A percentile compares a stretch with the other conserved stretches of the same genome.
These are phyloP conservation scores for Phaeotremella skinneri DNA, from an alignment of 768 basidiomycete species.

Conservation along the genomic window DNA sequence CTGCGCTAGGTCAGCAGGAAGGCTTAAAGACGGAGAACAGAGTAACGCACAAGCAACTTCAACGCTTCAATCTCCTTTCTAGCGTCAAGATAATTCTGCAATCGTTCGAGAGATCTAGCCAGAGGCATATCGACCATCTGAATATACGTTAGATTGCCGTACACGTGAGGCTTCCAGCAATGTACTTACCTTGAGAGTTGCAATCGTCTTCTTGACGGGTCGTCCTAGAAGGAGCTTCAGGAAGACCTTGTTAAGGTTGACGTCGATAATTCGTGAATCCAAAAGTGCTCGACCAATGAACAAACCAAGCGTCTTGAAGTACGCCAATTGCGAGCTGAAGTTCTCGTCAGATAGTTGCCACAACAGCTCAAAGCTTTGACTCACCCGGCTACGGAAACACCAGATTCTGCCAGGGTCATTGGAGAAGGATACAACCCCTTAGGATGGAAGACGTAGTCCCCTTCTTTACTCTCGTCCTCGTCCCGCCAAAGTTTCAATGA, in stretches of 20 bases:
- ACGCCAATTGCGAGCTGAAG: slow-evolving; percentile 73
- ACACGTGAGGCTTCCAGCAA: neutral
- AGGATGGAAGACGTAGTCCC: slow-evolving; percentile 77
- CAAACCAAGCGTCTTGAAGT: slow-evolving; percentile 87
- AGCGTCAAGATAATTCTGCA: slow-evolving; percentile 59
- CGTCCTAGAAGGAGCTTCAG: slow-evolving; percentile 84
- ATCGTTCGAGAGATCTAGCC: slow-evolving; percentile 76
- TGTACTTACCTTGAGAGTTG: slow-evolving; percentile 69
- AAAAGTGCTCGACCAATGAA: slow-evolving; percentile 96
- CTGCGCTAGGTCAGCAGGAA: slow-evolving; percentile 6
- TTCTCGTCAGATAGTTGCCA: slow-evolving; percentile 6
- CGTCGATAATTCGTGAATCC: slow-evolving; percentile 94
- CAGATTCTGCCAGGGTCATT: slow-evolving; percentile 25
- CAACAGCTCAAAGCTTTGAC: slow-evolving; percentile 7
- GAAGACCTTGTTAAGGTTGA: slow-evolving; percentile 93
- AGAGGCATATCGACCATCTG: slow-evolving; percentile 81
- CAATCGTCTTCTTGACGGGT: slow-evolving; percentile 75
- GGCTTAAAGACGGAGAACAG: neutral
- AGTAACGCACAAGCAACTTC: slow-evolving; percentile 40
- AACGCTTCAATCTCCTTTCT: slow-evolving; percentile 58
- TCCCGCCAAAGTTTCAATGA: slow-evolving; percentile 90
- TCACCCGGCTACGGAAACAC: slow-evolving; percentile 30
- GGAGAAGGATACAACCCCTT: slow-evolving; percentile 86
- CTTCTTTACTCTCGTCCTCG: slow-evolving; percentile 62
- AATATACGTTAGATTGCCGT: neutral